Evolutionary conservation across 306 rosid genomes (phyloP).

Genomic region (Prosopis cineraria): DNA sequence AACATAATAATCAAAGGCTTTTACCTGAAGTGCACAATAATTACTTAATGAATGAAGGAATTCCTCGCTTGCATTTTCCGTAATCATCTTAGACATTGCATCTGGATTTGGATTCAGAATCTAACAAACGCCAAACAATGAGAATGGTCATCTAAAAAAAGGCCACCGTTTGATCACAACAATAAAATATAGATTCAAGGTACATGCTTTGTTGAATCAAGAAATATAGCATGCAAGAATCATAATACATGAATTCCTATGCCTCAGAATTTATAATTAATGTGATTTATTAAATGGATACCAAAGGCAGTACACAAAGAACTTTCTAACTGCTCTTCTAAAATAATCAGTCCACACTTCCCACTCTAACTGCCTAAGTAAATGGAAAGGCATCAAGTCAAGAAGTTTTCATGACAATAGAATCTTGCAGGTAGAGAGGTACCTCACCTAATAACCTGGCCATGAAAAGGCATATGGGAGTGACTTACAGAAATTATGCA

Average conservation of each 20-base stretch:
- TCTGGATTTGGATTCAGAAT: conserved; percentile 99
- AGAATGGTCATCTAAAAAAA: conserved; percentile 31
- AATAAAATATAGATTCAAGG: background rate
- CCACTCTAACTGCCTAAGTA: background rate
- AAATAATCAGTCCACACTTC: background rate
- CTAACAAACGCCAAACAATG: conserved; percentile 49
- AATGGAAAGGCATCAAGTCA: background rate
- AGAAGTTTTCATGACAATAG: background rate
- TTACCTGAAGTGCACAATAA: conserved; percentile 98
- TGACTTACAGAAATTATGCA: conserved; percentile 11
- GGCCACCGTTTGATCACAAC: background rate
- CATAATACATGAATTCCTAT: background rate
- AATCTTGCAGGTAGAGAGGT: conserved; percentile 4
- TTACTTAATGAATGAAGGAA: conserved; percentile 87
- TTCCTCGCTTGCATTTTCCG: conserved; percentile 98
- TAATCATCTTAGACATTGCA: conserved; percentile 98
- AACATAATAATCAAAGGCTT: conserved; percentile 14
- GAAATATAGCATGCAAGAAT: background rate
- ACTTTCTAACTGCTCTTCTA: background rate
- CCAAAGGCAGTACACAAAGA: conserved; percentile 17
- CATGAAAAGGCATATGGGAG: conserved; percentile 3
- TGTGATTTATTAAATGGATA: background rate
- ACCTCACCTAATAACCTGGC: background rate
- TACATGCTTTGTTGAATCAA: conserved; percentile 1
- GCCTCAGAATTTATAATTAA: background rate